phyloP scores from a whole-genome alignment of 257 asterid genomes.

The Solanum peruvianum region DNA sequence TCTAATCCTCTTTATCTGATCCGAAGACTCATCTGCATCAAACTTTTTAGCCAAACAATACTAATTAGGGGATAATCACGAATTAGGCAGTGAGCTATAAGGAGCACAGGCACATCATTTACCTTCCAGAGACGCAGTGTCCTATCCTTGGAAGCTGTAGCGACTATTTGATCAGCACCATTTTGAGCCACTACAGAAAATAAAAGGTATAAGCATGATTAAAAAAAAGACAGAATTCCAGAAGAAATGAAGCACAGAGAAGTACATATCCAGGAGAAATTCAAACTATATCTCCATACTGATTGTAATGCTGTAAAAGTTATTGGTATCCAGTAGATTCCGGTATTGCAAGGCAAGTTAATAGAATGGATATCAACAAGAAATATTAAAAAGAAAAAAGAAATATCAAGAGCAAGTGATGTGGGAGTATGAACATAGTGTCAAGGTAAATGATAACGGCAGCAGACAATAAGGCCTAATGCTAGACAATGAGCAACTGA shows the following conservation, averaged over 20 bases:
- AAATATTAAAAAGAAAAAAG: neutral
- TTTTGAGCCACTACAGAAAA: conserved; percentile 22
- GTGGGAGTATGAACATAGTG: neutral
- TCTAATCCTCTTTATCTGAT: conserved; percentile 43
- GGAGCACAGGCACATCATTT: conserved; percentile 11
- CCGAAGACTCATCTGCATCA: conserved; percentile 36
- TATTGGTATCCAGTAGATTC: neutral
- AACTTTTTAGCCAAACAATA: conserved; percentile 32
- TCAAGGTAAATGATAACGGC: neutral
- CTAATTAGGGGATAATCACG: conserved; percentile 6
- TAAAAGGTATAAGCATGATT: neutral
- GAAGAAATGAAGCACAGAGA: neutral
- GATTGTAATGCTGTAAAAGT: neutral
- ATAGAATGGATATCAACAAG: neutral
- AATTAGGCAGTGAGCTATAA: neutral
- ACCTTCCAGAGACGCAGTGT: conserved; percentile 90
- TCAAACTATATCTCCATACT: neutral
- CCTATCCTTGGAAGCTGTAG: conserved; percentile 92
- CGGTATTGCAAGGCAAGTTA: neutral
- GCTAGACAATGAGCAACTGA: neutral
- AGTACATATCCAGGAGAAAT: neutral
- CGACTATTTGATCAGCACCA: conserved; percentile 43
- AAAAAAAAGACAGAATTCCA: neutral
- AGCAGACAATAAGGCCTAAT: neutral
- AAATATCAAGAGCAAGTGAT: neutral